Conservation (phyloP, 352 stramenopile genomes). For the Phytophthora ohioensis region DNA sequence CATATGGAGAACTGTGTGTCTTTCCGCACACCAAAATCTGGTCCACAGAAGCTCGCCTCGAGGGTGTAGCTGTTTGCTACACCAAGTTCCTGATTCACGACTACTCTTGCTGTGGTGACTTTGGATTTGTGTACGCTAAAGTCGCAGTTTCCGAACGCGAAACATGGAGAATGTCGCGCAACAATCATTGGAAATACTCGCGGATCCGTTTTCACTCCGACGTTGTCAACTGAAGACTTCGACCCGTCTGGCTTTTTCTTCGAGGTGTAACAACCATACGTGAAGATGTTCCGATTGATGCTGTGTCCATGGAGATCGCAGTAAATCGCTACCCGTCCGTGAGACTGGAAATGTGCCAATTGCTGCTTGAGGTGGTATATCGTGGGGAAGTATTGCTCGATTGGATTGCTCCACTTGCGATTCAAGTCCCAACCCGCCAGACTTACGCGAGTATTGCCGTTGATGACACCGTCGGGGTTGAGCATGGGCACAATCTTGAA, state of each 20-base stretch:
- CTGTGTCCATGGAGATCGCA: constrained; percentile 88
- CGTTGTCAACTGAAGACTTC: constrained; percentile 7
- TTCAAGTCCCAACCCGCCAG: constrained; percentile 88
- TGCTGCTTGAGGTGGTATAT: constrained; percentile 83
- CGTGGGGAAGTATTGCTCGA: constrained; percentile 85
- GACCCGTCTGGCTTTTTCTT: constrained; percentile 36
- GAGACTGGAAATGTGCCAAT: constrained; percentile 65
- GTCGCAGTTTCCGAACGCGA: constrained; percentile 88
- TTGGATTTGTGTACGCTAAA: constrained; percentile 93
- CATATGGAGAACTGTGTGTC: constrained; percentile 82
- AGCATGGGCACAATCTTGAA: constrained; percentile 95
- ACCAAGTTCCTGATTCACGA: constrained; percentile 88
- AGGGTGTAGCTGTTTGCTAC: constrained; percentile 91
- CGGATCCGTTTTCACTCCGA: constrained; percentile 60
- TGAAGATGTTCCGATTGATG: constrained; percentile 89
- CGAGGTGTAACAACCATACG: constrained; percentile 77
- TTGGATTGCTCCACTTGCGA: constrained; percentile 78
- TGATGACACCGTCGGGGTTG: constrained; percentile 93
- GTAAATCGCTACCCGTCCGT: constrained; percentile 78
- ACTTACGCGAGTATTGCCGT: constrained; percentile 92
- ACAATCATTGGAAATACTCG: constrained; percentile 87
- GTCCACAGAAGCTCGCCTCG: constrained; percentile 91
- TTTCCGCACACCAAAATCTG: constrained; percentile 71
- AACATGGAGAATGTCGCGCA: constrained; percentile 70
- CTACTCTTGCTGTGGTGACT: constrained; percentile 89